Conservation (phyloP, 2,329 filamentous ascomycete species). For the Fusarium coffeatum region DNA sequence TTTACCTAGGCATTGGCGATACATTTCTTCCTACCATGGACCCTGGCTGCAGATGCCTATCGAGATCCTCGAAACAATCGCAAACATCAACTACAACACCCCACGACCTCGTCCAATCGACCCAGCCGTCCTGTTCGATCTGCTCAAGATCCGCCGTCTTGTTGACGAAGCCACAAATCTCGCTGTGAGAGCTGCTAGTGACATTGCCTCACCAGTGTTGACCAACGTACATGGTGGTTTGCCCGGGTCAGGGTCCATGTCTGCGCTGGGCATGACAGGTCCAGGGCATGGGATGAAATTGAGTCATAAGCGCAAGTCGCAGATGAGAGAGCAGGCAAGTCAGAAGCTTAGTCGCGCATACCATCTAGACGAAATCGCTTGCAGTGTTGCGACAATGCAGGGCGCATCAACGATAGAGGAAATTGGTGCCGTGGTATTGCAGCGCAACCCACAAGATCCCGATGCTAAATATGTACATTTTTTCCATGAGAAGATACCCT, state of each 20-base stretch:
- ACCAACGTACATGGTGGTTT: constrained; percentile 63
- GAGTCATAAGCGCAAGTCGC: constrained; percentile 79
- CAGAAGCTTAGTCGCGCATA: constrained; percentile 83
- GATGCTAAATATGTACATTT: constrained; percentile 92
- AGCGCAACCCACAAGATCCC: constrained; percentile 72
- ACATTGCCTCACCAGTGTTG: constrained; percentile 73
- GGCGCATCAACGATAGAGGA: constrained; percentile 81
- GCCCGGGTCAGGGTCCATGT: constrained; percentile 34
- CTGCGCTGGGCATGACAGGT: constrained; percentile 51
- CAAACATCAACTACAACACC: constrained; percentile 82
- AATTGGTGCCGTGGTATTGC: constrained; percentile 77
- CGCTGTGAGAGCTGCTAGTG: constrained; percentile 80
- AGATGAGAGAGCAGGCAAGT: constrained; percentile 83
- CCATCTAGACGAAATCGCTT: constrained; percentile 83
- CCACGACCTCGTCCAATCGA: constrained; percentile 82
- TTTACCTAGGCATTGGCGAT: constrained; percentile 79
- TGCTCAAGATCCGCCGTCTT: constrained; percentile 82
- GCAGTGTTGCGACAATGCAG: constrained; percentile 87
- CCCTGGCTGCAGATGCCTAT: constrained; percentile 84
- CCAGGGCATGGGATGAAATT: constrained; percentile 72
- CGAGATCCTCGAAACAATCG: constrained; percentile 82
- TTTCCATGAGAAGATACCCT: constrained; percentile 90
- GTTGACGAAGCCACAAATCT: constrained; percentile 85
- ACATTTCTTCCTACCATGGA: constrained; percentile 85
- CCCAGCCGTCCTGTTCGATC: constrained; percentile 83